Conservation (phyloP, 2,329 filamentous ascomycete genomes). For the Knufia petricola region DNA sequence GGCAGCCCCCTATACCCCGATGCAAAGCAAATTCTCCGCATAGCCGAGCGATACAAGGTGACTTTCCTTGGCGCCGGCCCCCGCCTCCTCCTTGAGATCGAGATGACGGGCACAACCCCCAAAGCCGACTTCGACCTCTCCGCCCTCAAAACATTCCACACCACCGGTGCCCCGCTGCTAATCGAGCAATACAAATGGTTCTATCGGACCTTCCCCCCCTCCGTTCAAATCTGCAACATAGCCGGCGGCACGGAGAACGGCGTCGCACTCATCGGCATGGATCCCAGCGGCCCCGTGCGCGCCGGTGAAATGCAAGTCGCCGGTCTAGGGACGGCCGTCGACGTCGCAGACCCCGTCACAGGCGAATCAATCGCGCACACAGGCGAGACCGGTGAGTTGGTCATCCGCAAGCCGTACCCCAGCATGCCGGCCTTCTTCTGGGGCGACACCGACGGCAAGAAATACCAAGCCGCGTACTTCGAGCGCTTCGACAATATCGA, state of each 20-base stretch:
- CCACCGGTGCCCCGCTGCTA: slow-evolving; percentile 35
- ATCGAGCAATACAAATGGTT: slow-evolving; percentile 37
- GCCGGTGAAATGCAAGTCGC: slow-evolving; percentile 36
- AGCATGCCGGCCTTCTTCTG: slow-evolving; percentile 12
- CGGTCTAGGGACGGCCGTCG: slow-evolving; percentile 12
- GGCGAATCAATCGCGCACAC: slow-evolving; percentile 4
- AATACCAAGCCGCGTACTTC: slow-evolving; percentile 38
- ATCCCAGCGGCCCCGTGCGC: slow-evolving; percentile 33
- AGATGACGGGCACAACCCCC: slow-evolving; percentile 18
- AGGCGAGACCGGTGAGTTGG: not conserved
- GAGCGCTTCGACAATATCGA: slow-evolving; percentile 29
- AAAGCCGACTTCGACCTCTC: slow-evolving; percentile 29
- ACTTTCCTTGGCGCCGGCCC: slow-evolving; percentile 36
- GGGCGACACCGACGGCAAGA: slow-evolving; percentile 15
- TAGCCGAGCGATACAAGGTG: slow-evolving; percentile 29
- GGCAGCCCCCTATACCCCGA: slow-evolving; percentile 34
- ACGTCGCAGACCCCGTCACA: slow-evolving; percentile 11
- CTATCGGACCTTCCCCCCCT: slow-evolving; percentile 31
- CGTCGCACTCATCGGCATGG: slow-evolving; percentile 28
- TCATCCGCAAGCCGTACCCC: slow-evolving; percentile 3
- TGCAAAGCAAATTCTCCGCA: slow-evolving; percentile 27
- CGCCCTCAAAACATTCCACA: slow-evolving; percentile 34
- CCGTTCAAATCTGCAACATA: slow-evolving; percentile 32
- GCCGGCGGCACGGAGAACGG: slow-evolving; percentile 37
- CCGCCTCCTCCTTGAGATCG: slow-evolving; percentile 34